These are phyloP conservation scores for Candida sanyaensis DNA, from an alignment of 1,139 yeast genomes.

Conservation along the genomic window DNA sequence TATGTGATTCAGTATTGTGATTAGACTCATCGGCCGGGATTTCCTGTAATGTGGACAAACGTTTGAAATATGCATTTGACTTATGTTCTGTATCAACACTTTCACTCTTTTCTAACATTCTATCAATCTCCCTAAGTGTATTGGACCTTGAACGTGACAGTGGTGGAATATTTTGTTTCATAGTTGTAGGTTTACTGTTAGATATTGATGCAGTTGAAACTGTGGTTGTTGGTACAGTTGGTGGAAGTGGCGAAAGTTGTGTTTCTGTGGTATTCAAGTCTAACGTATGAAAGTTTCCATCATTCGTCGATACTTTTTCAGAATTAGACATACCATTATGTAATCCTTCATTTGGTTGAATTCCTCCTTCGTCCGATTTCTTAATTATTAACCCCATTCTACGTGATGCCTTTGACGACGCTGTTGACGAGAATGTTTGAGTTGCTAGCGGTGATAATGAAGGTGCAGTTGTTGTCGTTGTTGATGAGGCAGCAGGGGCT, in stretches of 20 bases:
- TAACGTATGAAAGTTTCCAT: neutral
- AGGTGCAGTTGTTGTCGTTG: slow-evolving; percentile 54
- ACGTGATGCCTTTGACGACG: slow-evolving; percentile 60
- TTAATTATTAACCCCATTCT: slow-evolving; percentile 71
- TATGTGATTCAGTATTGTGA: slow-evolving; percentile 8
- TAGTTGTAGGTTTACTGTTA: neutral
- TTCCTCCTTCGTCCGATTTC: slow-evolving; percentile 28
- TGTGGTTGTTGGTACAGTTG: slow-evolving; percentile 12
- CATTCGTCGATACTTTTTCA: neutral
- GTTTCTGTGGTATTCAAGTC: neutral
- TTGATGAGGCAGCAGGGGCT: slow-evolving; percentile 19
- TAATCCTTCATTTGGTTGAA: neutral
- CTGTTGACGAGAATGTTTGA: slow-evolving; percentile 50
- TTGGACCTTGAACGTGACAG: slow-evolving; percentile 37
- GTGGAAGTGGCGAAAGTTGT: slow-evolving; percentile 18
- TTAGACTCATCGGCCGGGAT: slow-evolving; percentile 37
- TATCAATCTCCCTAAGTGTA: slow-evolving; percentile 42
- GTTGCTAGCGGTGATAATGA: slow-evolving; percentile 50
- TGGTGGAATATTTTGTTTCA: slow-evolving; percentile 11
- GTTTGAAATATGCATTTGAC: slow-evolving; percentile 68
- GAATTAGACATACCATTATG: neutral
- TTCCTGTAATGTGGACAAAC: slow-evolving; percentile 71
- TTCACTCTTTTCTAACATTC: slow-evolving; percentile 41
- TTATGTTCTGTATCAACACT: slow-evolving; percentile 47
- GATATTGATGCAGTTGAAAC: slow-evolving; percentile 10